phyloP scores from a whole-genome alignment of 2,329 filamentous ascomycete species.

The Ceratocystis variospora region DNA sequence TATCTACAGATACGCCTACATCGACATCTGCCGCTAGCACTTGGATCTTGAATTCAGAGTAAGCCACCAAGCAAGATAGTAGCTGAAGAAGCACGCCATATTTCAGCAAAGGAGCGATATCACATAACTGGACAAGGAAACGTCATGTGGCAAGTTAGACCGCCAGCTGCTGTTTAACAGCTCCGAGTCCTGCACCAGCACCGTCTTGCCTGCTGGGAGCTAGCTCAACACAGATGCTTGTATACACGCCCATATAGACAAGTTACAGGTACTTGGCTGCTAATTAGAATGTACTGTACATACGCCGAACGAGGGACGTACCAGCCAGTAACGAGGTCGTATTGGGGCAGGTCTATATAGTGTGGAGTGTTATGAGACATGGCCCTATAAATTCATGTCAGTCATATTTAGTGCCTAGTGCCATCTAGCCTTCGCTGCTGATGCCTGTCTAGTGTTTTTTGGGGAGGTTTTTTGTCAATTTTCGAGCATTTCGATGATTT shows the following conservation, averaged over 20 bases:
- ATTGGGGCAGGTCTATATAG: not conserved
- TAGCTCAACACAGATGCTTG: too few relatives aligned
- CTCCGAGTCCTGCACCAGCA: too few relatives aligned
- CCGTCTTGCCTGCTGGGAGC: too few relatives aligned
- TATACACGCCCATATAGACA: too few relatives aligned
- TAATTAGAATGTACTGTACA: not conserved
- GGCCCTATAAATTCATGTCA: not conserved
- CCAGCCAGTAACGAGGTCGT: too few relatives aligned
- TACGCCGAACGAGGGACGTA: not conserved
- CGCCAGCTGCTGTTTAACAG: not conserved
- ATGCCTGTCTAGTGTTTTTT: not conserved
- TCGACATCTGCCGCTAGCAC: too few relatives aligned
- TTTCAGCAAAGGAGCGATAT: not conserved
- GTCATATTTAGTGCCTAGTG: not conserved
- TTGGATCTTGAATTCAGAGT: not conserved
- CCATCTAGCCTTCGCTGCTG: not conserved
- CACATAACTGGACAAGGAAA: not conserved
- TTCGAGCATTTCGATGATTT: not conserved
- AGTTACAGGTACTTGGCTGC: too few relatives aligned
- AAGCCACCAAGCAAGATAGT: not conserved
- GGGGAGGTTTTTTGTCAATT: not conserved
- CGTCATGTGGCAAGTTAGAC: not conserved
- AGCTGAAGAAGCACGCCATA: not conserved
- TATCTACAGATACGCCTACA: not conserved
- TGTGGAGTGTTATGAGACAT: not conserved